phyloP scores from a whole-genome alignment of 176 grass and related monocot genomes.

The Triticum aestivum region DNA sequence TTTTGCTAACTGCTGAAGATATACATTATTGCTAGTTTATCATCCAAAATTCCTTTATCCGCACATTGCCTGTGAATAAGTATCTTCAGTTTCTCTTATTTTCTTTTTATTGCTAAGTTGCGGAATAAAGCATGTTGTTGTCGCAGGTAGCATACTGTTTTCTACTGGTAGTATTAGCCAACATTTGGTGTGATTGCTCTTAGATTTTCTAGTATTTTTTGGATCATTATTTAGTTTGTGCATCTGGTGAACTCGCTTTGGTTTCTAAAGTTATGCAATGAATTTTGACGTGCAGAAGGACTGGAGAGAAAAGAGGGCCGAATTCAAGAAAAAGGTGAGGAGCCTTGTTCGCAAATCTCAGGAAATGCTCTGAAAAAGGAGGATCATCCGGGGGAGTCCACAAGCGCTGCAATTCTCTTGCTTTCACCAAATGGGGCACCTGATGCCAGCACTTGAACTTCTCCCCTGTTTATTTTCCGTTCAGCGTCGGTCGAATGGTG shows the following conservation, averaged over 20 bases:
- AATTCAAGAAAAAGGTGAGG: slow-evolving; percentile 95
- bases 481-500: slow-evolving; percentile 36
- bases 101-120: background rate
- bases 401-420: slow-evolving; percentile 22
- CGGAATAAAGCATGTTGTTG: background rate
- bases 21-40: background rate
- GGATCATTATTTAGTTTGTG: background rate
- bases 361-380: slow-evolving; percentile 74
- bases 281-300: slow-evolving; percentile 71
- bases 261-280: slow-evolving; percentile 7
- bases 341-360: slow-evolving; percentile 76
- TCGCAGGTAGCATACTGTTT: slow-evolving; percentile 3
- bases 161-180: background rate
- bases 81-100: background rate
- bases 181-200: background rate
- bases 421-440: background rate
- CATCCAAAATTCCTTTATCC: background rate
- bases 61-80: background rate
- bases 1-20: background rate
- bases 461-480: slow-evolving; percentile 52
- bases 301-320: slow-evolving; percentile 89
- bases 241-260: background rate
- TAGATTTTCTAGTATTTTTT: background rate
- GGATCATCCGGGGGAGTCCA: slow-evolving; percentile 31
- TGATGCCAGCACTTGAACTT: slow-evolving; percentile 29